A percentile compares a stretch with the other conserved stretches of the same genome.
phyloP scores from a whole-genome alignment of 768 basidiomycete genomes.

The Hygrophorus pudorinus region DNA sequence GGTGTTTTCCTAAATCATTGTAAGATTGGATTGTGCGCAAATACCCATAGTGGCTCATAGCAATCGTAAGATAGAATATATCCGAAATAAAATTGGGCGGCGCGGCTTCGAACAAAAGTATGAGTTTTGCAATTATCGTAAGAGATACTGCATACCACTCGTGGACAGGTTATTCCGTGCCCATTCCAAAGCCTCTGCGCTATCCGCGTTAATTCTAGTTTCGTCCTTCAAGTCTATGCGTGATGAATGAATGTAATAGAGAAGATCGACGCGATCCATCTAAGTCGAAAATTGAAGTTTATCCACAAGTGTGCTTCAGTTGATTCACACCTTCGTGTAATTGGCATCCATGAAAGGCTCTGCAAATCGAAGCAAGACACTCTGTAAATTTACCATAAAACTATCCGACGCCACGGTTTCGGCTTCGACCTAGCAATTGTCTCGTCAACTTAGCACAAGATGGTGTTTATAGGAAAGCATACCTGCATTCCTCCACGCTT shows the following conservation, averaged over 20 bases:
- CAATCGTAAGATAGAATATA: constrained; percentile 82
- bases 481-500: constrained; percentile 91
- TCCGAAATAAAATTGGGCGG: constrained; percentile 91
- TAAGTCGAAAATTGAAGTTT: constrained; percentile 19
- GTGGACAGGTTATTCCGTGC: constrained; percentile 36
- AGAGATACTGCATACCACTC: constrained; percentile 25
- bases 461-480: neutral
- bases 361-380: constrained; percentile 73
- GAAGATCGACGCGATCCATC: constrained; percentile 86
- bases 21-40: constrained; percentile 71
- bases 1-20: constrained; percentile 62
- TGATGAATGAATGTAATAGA: constrained; percentile 64
- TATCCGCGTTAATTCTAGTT: constrained; percentile 89
- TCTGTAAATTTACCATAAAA: constrained; percentile 86
- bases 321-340: constrained; percentile 62
- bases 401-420: constrained; percentile 83
- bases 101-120: constrained; percentile 31
- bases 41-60: constrained; percentile 85
- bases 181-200: constrained; percentile 77
- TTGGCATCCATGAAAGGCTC: constrained; percentile 93
- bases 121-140: neutral
- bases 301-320: neutral
- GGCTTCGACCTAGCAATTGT: constrained; percentile 55
- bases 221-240: constrained; percentile 78
- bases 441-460: neutral